Evolutionary conservation across 768 basidiomycete species (phyloP).

Genomic region (Astraeus odoratus): DNA sequence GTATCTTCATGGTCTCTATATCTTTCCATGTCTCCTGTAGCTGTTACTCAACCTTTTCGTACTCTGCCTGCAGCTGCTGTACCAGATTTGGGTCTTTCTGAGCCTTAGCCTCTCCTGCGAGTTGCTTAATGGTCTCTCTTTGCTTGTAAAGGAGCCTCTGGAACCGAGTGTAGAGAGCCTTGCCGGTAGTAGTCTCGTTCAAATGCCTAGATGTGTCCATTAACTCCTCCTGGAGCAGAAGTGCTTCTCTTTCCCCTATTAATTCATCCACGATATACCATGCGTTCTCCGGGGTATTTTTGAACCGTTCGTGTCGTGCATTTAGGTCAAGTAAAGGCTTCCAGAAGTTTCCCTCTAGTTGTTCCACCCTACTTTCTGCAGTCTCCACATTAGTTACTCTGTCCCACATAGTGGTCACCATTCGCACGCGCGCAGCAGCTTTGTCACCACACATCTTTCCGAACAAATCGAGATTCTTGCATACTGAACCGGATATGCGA

Average conservation of each 20-base stretch:
- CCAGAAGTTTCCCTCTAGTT: slow-evolving; percentile 25
- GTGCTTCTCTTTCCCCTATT: not conserved
- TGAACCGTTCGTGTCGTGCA: not conserved
- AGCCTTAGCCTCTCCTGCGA: too few relatives aligned
- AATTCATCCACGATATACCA: not conserved
- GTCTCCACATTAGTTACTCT: slow-evolving; percentile 10
- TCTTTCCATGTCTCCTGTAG: not conserved
- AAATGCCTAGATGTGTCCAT: too few relatives aligned
- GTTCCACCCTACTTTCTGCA: slow-evolving; percentile 11
- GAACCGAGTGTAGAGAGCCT: not conserved
- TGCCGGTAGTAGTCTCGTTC: not conserved
- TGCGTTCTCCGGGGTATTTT: not conserved
- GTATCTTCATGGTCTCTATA: not conserved
- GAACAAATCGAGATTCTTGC: too few relatives aligned
- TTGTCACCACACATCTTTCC: slow-evolving; percentile 28
- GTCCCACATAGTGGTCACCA: too few relatives aligned
- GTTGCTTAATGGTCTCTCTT: too few relatives aligned
- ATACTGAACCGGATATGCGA: too few relatives aligned
- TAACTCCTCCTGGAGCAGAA: not conserved
- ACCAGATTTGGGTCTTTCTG: not conserved
- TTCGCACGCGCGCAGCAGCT: slow-evolving; percentile 22
- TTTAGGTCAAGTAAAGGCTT: not conserved
- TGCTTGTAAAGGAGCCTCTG: too few relatives aligned
- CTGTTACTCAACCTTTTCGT: not conserved
- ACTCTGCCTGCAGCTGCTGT: not conserved